These are phyloP conservation scores for Saccharomycopsis fodiens DNA, from an alignment of 805 yeast species.

Conservation along the genomic window DNA sequence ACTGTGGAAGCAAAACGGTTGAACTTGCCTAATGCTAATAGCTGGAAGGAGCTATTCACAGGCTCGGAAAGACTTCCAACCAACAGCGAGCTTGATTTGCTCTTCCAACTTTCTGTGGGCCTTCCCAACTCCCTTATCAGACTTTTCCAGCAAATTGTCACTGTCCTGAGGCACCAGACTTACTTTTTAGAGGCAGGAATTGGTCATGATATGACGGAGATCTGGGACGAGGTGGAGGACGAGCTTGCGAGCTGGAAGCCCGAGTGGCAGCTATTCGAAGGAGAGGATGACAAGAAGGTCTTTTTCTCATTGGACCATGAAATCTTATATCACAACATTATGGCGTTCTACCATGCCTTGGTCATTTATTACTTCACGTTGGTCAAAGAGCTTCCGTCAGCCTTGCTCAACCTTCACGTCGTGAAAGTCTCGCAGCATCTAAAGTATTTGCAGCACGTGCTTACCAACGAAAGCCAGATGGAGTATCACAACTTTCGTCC, in stretches of 20 bases:
- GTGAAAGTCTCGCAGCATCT: constrained; percentile 34
- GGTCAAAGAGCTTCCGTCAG: constrained; percentile 29
- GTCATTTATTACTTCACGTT: constrained; percentile 34
- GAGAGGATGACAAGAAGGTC: constrained; percentile 19
- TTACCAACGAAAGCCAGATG: constrained; percentile 22
- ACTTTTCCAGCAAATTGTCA: constrained; percentile 35
- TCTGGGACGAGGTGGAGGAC: constrained; percentile 19
- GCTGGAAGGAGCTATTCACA: background rate
- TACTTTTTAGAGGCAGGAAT: constrained; percentile 26
- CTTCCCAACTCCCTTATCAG: constrained; percentile 37
- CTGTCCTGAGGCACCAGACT: constrained; percentile 32
- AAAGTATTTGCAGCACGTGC: constrained; percentile 33
- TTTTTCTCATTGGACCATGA: constrained; percentile 38
- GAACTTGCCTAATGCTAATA: background rate
- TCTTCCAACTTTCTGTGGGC: constrained; percentile 40
- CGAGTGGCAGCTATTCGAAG: constrained; percentile 32
- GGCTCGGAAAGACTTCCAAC: background rate
- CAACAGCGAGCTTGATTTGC: constrained; percentile 33
- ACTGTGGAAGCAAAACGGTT: too few species aligned
- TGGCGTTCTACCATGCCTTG: constrained; percentile 38
- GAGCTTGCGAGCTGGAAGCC: constrained; percentile 31
- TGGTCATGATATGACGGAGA: background rate
- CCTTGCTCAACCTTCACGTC: constrained; percentile 31
- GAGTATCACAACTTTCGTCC: constrained; percentile 22
- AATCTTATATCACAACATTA: constrained; percentile 38